Percentiles rank a stretch among this genome's conserved stretches.
These are phyloP conservation scores for Cordyceps cateniannulata DNA, from an alignment of 2,329 filamentous ascomycete genomes.

Conservation along the genomic window DNA sequence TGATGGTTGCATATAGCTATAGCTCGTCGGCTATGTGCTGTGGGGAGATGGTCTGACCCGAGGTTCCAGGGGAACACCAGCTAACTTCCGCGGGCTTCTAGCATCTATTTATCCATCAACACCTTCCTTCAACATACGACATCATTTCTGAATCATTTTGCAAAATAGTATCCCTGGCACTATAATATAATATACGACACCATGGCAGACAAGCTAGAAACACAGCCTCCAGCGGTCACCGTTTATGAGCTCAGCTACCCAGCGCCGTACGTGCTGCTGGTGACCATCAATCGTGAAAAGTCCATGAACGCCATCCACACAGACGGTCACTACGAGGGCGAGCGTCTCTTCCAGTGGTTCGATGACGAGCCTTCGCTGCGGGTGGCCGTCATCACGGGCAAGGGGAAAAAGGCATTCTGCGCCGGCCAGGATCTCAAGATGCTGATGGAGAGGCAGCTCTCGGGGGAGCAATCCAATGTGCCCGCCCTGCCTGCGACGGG, in stretches of 20 bases:
- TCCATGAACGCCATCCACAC: conserved; percentile 40
- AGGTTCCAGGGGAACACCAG: not conserved
- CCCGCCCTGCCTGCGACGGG: conserved; percentile 33
- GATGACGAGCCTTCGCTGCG: conserved; percentile 42
- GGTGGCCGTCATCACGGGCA: conserved; percentile 44
- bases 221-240: conserved; percentile 14
- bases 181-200: not conserved
- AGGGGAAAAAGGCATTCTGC: conserved; percentile 46
- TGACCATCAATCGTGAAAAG: conserved; percentile 45
- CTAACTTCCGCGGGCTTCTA: not conserved
- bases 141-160: not conserved
- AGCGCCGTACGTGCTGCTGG: conserved; percentile 39
- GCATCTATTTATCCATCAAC: not conserved
- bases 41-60: conserved; percentile 1
- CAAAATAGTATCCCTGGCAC: not conserved
- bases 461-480: conserved; percentile 11
- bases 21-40: conserved; percentile 4
- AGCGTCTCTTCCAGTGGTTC: conserved; percentile 45
- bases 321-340: conserved; percentile 41
- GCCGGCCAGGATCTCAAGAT: conserved; percentile 50
- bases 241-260: conserved; percentile 35
- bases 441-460: conserved; percentile 30
- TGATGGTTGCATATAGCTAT: not conserved
- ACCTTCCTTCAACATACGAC: not conserved
- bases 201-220: conserved; percentile 15